Evolutionary conservation across 2,329 filamentous ascomycete genomes (phyloP), one percentile per base, ranked within the genome.

Genomic region (Colletotrichum tamarilloi): DNA sequence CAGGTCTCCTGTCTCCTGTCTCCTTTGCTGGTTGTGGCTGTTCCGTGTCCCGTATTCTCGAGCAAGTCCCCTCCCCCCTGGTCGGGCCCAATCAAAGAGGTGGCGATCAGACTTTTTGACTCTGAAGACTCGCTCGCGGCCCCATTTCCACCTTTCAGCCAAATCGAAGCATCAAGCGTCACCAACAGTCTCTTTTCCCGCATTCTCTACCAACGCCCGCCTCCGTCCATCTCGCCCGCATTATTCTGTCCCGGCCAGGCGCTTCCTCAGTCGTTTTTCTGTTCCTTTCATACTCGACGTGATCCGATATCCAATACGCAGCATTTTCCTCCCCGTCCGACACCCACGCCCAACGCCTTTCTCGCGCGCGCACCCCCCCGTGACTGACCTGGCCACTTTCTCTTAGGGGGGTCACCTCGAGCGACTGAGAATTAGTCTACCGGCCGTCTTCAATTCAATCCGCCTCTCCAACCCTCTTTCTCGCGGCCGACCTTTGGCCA

Each of bases 401-500:
- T 73, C 52, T 74, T 70, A 69, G 73, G 72, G 68, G 74, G 62
- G 57, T 26, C 49, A 46, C 60, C 49, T 62, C 56, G 52, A 56
- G 46, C 72, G 67, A 75, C 72, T 55, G 67, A 64, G 35, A 26
- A 56, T 56, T 53, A 62, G 22, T 69, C 56, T 35, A 42, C 49
- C 70, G 58, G 53, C 63, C 14, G 53, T 68, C 67, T 65, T 73
- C 75, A 71, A 65, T 66, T 56, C 62, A 72, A 73, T 53, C 64
- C 68, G 49, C 58, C 24, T 46, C 30, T 56, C 38, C 60, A 53
- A 46, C 38, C n/a, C 58, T 74, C 69, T 76, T 75, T 68, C 76
- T 79, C 77, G 79, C 81, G 80, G 78, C 81, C 79, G 76, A 79
- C 76, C 79, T 81, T 82, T 83, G 84, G 84, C 86, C 89, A 91